Base-by-base conservation (phyloP, 352 stramenopile species). In the Phytophthora melonis region DNA sequence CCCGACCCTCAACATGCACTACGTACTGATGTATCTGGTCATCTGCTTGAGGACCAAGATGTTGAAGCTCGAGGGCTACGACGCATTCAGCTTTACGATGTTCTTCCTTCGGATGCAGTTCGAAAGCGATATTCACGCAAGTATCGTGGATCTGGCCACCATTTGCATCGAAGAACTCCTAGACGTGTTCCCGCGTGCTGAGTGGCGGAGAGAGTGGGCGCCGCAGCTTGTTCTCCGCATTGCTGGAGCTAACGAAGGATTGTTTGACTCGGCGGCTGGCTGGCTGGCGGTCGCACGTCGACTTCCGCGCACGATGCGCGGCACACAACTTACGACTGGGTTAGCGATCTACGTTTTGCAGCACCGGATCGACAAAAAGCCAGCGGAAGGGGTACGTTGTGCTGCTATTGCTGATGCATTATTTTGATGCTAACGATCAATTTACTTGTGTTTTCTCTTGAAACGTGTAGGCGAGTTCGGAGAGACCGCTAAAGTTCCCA, bases 51-150 rank as follows among this genome's bases (percentile, higher is more conserved):
- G 89, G 18, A 79, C 85, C 23, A 92, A 88, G 70, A 70, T 82
- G 47, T 73, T 96, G 13, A 82, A 64, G 11, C 71, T 93, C 27
- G 82, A 93, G 53, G 83, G 83, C 10, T 94, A 94, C 67, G 89
- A 96, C 56, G 83, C 87, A 10, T 94, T 93, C 72, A 92, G 86
- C 71, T 93, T 93, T 67, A 93, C 85, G 9, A 93, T 94, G 80
- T 96, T 96, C 53, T 94, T 96, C 62, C 61, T 96, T 52, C 87
- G 88, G 18, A 94, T 96, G 86, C 89, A 96, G 61, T 96, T 96
- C 43, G 89, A 96, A 54, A 74, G 78, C 6, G 66, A 85, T 34
- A 87, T 96, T 64, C 86, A 93, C 58, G 83, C 87, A 4, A 81
- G 89, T 67, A 90, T 96, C 65, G 81, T 93, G 13, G 83, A 94